Conservation (phyloP, 345 rosid genomes). For the Arabis hirsuta region DNA sequence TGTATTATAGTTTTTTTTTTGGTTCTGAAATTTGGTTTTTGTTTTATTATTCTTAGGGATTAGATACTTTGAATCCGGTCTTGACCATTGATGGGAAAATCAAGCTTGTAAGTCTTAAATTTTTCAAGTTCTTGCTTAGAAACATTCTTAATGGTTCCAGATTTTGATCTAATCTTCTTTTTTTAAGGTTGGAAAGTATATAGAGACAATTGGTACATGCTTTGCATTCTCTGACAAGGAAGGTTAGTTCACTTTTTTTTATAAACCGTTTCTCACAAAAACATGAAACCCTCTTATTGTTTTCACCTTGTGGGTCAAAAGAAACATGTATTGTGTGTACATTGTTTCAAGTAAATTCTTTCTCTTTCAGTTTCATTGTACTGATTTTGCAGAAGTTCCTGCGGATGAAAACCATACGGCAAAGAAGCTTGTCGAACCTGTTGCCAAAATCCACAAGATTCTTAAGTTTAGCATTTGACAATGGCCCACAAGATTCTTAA, state of each 20-base stretch:
- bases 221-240: constrained; percentile 54
- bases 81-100: constrained; percentile 55
- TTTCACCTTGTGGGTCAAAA: too few relatives aligned
- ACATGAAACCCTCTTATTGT: too few relatives aligned
- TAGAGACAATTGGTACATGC: constrained; percentile 67
- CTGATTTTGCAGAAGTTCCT: constrained; percentile 42
- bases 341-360: too few relatives aligned
- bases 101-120: too few relatives aligned
- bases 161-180: background rate
- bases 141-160: constrained; percentile 1
- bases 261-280: too few relatives aligned
- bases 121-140: too few relatives aligned
- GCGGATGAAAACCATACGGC: constrained; percentile 49
- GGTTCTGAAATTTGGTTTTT: background rate
- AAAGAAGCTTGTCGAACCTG: constrained; percentile 53
- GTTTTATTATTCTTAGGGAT: constrained; percentile 47
- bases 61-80: constrained; percentile 57
- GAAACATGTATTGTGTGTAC: too few relatives aligned
- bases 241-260: too few relatives aligned
- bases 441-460: too few relatives aligned
- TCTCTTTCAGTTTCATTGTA: background rate
- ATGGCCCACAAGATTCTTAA: too few relatives aligned
- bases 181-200: constrained; percentile 59
- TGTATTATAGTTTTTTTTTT: background rate
- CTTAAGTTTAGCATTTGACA: constrained; percentile 55